Conservation (phyloP, 2,329 filamentous ascomycete species). For the Xylariaceae sp. region DNA sequence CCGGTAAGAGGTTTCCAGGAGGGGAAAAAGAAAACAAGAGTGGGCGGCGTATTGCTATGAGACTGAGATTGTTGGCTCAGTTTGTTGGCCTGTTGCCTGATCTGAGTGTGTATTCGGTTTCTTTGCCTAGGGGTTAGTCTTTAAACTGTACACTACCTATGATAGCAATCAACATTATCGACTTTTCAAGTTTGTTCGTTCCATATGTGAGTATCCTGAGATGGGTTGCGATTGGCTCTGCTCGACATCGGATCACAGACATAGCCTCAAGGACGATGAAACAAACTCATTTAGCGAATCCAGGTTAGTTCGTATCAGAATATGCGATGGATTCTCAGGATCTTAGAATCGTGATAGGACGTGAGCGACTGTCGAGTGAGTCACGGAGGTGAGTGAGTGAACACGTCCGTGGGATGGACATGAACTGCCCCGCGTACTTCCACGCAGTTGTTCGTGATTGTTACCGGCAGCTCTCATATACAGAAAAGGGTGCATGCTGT, state of each 20-base stretch:
- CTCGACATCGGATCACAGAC: not conserved
- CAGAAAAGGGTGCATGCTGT: too few species aligned
- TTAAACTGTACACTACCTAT: not conserved
- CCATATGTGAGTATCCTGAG: not conserved
- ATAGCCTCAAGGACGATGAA: not conserved
- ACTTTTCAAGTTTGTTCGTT: not conserved
- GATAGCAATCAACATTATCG: not conserved
- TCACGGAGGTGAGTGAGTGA: too few species aligned
- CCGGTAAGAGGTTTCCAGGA: not conserved
- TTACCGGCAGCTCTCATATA: too few species aligned
- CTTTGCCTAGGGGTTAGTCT: not conserved
- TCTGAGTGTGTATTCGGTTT: not conserved
- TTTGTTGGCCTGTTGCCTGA: not conserved
- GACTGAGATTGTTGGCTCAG: too few species aligned
- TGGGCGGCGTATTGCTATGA: not conserved
- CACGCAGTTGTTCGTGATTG: too few species aligned
- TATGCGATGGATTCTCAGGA: too few species aligned
- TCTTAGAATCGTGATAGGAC: too few species aligned
- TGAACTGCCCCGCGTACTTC: too few species aligned
- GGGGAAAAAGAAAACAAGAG: not conserved
- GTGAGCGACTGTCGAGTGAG: too few species aligned
- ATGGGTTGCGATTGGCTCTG: not conserved
- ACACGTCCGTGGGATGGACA: too few species aligned
- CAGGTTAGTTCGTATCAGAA: not conserved
- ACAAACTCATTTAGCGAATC: not conserved